These are phyloP conservation scores for Mortierella sp. DNA, from an alignment of 371 early-diverging fungal genomes.

Conservation along the genomic window DNA sequence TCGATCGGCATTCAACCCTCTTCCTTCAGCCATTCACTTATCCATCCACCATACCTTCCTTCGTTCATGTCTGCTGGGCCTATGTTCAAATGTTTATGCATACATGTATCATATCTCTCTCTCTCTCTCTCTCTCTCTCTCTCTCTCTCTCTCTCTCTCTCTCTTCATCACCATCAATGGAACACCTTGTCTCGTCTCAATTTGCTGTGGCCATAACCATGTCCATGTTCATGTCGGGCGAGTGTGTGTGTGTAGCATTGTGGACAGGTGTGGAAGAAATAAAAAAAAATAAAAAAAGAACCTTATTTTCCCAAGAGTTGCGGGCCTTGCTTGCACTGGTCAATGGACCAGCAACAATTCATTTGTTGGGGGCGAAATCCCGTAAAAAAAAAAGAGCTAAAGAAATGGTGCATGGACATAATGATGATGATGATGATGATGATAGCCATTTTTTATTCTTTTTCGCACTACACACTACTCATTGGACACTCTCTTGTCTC, in stretches of 20 bases:
- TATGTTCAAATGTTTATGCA: too few relatives aligned
- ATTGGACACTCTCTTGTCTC: too few relatives aligned
- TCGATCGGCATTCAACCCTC: background rate
- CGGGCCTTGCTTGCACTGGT: conserved; percentile 29
- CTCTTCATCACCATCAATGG: too few relatives aligned
- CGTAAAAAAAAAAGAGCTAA: background rate
- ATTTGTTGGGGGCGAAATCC: conserved; percentile 44
- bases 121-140: too few relatives aligned
- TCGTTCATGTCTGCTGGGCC: too few relatives aligned
- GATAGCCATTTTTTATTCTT: too few relatives aligned
- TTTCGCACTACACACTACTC: too few relatives aligned
- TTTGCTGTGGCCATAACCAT: background rate
- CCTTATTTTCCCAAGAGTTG: conserved; percentile 1
- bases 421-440: too few relatives aligned
- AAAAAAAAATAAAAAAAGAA: background rate
- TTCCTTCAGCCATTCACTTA: background rate
- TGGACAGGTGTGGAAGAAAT: background rate
- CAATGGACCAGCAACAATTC: background rate
- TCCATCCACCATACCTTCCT: background rate
- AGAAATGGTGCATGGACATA: too few relatives aligned
- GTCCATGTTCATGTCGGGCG: background rate
- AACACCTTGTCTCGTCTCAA: background rate
- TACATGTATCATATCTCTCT: too few relatives aligned
- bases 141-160: too few relatives aligned
- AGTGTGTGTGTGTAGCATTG: background rate